phyloP scores from a whole-genome alignment of 768 basidiomycete species.

The Dioszegia crocea region DNA sequence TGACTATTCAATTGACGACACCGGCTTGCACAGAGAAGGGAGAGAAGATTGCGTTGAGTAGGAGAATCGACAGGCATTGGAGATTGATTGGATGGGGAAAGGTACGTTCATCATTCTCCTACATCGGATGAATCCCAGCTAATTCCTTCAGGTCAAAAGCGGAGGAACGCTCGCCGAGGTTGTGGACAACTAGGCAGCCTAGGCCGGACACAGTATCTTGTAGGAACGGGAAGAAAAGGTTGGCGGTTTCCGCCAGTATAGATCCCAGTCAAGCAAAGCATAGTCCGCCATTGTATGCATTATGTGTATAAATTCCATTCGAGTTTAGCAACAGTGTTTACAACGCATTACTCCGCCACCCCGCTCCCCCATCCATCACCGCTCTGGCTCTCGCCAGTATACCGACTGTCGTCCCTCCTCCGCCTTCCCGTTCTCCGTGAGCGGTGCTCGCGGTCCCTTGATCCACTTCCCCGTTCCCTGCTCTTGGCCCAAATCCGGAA shows the following conservation, averaged over 20 bases:
- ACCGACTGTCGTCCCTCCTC: not conserved
- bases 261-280: not conserved
- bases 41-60: constrained; percentile 92
- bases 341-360: constrained; percentile 1
- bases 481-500: not conserved
- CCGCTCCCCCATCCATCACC: constrained; percentile 5
- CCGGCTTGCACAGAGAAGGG: constrained; percentile 95
- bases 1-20: constrained; percentile 67
- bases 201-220: not conserved
- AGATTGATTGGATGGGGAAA: constrained; percentile 75
- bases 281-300: constrained; percentile 1
- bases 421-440: not conserved
- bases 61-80: constrained; percentile 98
- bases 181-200: constrained; percentile 20
- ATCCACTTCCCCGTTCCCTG: not conserved
- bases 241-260: not conserved
- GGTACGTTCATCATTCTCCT: constrained; percentile 6
- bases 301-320: not conserved
- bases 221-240: not conserved
- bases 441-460: not conserved
- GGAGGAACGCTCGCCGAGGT: constrained; percentile 48
- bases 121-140: not conserved
- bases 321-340: not conserved
- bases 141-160: constrained; percentile 31
- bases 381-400: constrained; percentile 6